Conservation (phyloP, 371 early-diverging fungal species). For the Mortierella polycephala region DNA sequence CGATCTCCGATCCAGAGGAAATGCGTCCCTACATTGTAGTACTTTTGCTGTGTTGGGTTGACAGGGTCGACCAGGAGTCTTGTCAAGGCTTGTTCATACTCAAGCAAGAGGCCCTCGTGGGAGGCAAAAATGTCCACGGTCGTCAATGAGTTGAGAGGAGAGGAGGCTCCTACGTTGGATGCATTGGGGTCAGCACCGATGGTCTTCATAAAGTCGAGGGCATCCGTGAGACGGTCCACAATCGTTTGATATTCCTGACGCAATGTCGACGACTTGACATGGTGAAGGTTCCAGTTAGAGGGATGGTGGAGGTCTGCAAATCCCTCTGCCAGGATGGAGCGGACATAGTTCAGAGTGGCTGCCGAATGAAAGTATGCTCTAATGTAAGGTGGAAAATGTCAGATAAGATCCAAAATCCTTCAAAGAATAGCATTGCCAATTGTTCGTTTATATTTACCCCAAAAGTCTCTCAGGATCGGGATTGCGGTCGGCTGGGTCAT, state of each 20-base stretch:
- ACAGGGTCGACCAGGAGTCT: slow-evolving; percentile 62
- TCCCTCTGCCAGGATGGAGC: slow-evolving; percentile 80
- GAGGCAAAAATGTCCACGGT: slow-evolving; percentile 94
- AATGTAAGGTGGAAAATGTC: background rate
- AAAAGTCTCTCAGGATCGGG: slow-evolving; percentile 94
- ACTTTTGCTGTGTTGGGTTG: slow-evolving; percentile 63
- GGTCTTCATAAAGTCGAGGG: slow-evolving; percentile 93
- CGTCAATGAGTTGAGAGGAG: slow-evolving; percentile 56
- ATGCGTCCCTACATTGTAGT: slow-evolving; percentile 87
- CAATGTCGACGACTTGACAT: slow-evolving; percentile 85
- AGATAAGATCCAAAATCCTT: too few species aligned
- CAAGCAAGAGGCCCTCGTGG: slow-evolving; percentile 95
- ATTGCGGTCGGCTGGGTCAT: slow-evolving; percentile 83
- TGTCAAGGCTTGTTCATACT: slow-evolving; percentile 90
- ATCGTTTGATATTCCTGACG: slow-evolving; percentile 90
- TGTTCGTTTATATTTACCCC: slow-evolving; percentile 57
- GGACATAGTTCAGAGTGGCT: slow-evolving; percentile 94
- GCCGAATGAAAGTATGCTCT: slow-evolving; percentile 98
- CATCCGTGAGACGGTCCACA: slow-evolving; percentile 86
- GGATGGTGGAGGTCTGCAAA: slow-evolving; percentile 88
- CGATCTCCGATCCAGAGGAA: slow-evolving; percentile 99
- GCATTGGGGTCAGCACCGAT: slow-evolving; percentile 80
- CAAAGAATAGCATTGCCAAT: background rate
- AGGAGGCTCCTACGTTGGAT: slow-evolving; percentile 16
- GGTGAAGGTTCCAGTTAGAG: slow-evolving; percentile 88